These are phyloP conservation scores for Ogataea pignaliae DNA, from an alignment of 805 yeast species.

Conservation along the genomic window DNA sequence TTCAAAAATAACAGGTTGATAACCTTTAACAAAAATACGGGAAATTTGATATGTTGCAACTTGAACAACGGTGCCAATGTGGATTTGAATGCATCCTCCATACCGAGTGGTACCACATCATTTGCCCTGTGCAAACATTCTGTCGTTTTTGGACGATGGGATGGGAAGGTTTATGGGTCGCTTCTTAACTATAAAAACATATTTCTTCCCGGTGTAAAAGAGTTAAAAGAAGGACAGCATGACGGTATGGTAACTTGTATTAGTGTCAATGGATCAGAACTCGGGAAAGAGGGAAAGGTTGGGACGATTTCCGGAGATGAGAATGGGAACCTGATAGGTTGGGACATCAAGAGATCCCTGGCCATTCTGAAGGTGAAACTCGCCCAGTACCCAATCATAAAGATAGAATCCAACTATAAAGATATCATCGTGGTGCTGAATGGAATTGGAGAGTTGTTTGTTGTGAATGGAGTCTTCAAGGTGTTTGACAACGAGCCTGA, in stretches of 20 bases:
- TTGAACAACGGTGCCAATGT: constrained; percentile 21
- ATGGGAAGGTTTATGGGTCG: constrained; percentile 28
- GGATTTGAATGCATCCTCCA: constrained; percentile 16
- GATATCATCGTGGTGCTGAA: constrained; percentile 21
- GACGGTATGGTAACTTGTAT: constrained; percentile 21
- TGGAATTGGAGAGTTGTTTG: constrained; percentile 20
- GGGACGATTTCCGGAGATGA: constrained; percentile 30
- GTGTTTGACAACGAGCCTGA: constrained; percentile 6
- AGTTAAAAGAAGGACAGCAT: constrained; percentile 16
- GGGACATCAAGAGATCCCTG: constrained; percentile 28
- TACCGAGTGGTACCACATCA: constrained; percentile 29
- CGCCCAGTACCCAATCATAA: constrained; percentile 13
- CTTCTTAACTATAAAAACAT: constrained; percentile 24
- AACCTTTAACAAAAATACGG: constrained; percentile 22
- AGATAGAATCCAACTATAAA: constrained; percentile 28
- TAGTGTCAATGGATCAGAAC: constrained; percentile 13
- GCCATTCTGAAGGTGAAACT: constrained; percentile 10
- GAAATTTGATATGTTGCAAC: constrained; percentile 20
- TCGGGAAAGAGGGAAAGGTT: constrained; percentile 23
- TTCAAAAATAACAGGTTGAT: constrained; percentile 22
- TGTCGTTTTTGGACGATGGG: constrained; percentile 31
- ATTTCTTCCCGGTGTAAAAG: constrained; percentile 18
- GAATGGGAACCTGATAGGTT: constrained; percentile 24
- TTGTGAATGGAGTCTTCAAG: constrained; percentile 17
- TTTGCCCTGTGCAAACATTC: constrained; percentile 25